Percentiles rank a stretch among this genome's conserved stretches.
phyloP scores from a whole-genome alignment of 2,329 filamentous ascomycete species.

The Alternaria triticina region DNA sequence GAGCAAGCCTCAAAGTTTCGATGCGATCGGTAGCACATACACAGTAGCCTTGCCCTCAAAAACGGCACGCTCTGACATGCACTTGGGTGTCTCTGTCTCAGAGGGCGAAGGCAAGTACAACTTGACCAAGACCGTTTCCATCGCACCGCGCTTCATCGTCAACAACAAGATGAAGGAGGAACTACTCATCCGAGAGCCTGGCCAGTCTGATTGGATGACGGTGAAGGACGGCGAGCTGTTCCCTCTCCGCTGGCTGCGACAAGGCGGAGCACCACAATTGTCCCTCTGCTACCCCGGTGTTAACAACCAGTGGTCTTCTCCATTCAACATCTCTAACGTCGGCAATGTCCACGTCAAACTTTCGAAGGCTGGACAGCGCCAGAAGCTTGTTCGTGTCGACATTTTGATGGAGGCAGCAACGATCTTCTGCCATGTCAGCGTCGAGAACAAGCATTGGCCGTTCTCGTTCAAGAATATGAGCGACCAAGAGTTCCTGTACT shows the following conservation, averaged over 20 bases:
- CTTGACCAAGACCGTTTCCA: slow-evolving; percentile 91
- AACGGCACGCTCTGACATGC: slow-evolving; percentile 78
- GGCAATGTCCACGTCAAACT: slow-evolving; percentile 94
- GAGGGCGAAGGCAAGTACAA: slow-evolving; percentile 98
- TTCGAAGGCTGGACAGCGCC: slow-evolving; percentile 85
- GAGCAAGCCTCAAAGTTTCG: slow-evolving; percentile 98
- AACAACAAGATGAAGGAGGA: slow-evolving; percentile 93
- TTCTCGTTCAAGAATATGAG: slow-evolving; percentile 99
- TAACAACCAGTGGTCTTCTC: slow-evolving; percentile 96
- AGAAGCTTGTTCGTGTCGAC: slow-evolving; percentile 85
- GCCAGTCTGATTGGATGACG: slow-evolving; percentile 83
- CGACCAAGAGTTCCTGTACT: slow-evolving; percentile 95
- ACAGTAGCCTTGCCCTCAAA: slow-evolving; percentile 83
- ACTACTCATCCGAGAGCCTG: slow-evolving; percentile 87
- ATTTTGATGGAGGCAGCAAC: slow-evolving; percentile 92
- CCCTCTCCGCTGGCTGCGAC: slow-evolving; percentile 88
- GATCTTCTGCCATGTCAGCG: slow-evolving; percentile 87
- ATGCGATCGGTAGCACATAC: slow-evolving; percentile 91
- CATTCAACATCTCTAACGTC: slow-evolving; percentile 95
- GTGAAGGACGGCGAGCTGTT: slow-evolving; percentile 79
- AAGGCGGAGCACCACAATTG: slow-evolving; percentile 82
- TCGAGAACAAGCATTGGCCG: slow-evolving; percentile 95
- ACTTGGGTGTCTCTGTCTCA: slow-evolving; percentile 85
- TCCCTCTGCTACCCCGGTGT: slow-evolving; percentile 92
- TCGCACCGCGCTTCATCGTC: slow-evolving; percentile 89